Evolutionary conservation across 768 basidiomycete genomes (phyloP).

Genomic region (Gautieria morchelliformis): DNA sequence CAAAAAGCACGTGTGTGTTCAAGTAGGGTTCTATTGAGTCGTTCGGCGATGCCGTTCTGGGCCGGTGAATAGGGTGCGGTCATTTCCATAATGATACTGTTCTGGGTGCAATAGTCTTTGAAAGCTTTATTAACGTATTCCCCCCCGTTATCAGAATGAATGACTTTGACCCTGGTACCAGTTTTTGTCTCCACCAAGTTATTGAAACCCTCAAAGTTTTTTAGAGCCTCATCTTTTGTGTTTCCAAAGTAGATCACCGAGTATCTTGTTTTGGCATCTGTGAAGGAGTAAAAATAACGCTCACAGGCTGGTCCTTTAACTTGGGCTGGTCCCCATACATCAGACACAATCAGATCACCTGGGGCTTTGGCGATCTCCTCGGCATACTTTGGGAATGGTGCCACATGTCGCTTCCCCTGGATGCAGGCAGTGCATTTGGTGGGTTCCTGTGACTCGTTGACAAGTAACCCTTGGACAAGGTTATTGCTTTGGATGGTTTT

Average conservation of each 20-base stretch:
- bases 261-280: background rate
- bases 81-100: slow-evolving; percentile 23
- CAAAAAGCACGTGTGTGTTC: background rate
- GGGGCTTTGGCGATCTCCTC: background rate
- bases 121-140: slow-evolving; percentile 14
- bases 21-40: background rate
- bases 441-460: background rate
- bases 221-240: background rate
- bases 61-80: slow-evolving; percentile 28
- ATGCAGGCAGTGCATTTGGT: background rate
- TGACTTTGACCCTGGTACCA: background rate
- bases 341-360: background rate
- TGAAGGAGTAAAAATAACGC: background rate
- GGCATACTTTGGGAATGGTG: background rate
- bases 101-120: slow-evolving; percentile 12
- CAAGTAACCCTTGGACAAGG: background rate
- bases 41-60: slow-evolving; percentile 24
- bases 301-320: background rate
- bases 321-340: background rate
- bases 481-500: background rate
- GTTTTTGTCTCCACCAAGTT: background rate
- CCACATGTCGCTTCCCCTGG: background rate
- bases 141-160: background rate
- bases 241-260: background rate
- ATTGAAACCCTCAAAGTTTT: background rate